Percentiles rank a stretch among this genome's conserved stretches.
Evolutionary conservation across 768 basidiomycete species (phyloP).

Genomic region (Naganishia vishniacii): DNA sequence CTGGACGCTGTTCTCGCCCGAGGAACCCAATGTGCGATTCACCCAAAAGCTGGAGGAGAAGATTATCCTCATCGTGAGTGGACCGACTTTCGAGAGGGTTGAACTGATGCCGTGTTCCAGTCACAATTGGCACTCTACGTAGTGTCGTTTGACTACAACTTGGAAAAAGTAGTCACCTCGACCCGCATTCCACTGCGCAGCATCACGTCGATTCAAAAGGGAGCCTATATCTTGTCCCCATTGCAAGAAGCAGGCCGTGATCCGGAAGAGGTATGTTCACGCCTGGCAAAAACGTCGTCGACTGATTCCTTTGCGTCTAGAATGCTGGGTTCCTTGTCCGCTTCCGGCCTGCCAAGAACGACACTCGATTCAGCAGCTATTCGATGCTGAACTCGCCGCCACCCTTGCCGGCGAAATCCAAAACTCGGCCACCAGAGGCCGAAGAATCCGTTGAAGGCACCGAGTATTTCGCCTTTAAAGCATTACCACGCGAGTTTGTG

Average conservation of each 20-base stretch:
- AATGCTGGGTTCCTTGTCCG: slow-evolving; percentile 80
- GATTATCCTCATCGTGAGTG: slow-evolving; percentile 72
- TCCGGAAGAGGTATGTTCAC: slow-evolving; percentile 55
- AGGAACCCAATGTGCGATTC: slow-evolving; percentile 64
- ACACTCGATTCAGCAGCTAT: slow-evolving; percentile 76
- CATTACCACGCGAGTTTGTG: slow-evolving; percentile 44
- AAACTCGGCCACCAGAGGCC: background rate
- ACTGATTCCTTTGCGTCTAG: slow-evolving; percentile 26
- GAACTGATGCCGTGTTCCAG: slow-evolving; percentile 49
- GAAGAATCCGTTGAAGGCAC: slow-evolving; percentile 33
- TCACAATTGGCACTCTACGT: slow-evolving; percentile 52
- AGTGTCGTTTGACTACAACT: slow-evolving; percentile 71
- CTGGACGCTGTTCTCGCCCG: slow-evolving; percentile 88
- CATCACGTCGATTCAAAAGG: slow-evolving; percentile 71
- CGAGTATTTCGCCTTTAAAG: slow-evolving; percentile 50
- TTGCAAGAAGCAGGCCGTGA: slow-evolving; percentile 88
- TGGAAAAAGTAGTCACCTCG: slow-evolving; percentile 85
- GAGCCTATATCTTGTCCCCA: slow-evolving; percentile 91
- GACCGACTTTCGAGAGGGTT: background rate
- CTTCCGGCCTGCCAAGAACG: slow-evolving; percentile 68
- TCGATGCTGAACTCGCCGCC: slow-evolving; percentile 64
- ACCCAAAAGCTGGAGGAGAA: slow-evolving; percentile 90
- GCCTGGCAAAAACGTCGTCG: background rate
- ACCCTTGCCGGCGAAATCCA: slow-evolving; percentile 2
- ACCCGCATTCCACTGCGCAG: slow-evolving; percentile 81